phyloP scores from a whole-genome alignment of 768 basidiomycete species.

The Terana coerulea region DNA sequence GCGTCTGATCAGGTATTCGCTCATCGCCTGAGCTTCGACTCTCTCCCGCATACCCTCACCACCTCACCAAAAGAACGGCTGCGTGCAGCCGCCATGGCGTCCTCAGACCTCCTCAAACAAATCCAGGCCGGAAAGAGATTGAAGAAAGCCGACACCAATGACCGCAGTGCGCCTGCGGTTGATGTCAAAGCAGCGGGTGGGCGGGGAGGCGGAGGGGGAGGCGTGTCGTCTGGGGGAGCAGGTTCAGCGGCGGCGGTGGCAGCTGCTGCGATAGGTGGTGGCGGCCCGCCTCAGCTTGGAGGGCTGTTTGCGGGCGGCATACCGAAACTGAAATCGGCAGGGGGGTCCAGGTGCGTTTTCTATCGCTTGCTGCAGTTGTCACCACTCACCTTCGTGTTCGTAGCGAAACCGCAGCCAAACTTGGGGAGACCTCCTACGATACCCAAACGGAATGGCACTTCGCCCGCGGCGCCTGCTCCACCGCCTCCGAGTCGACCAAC shows the following conservation, averaged over 20 bases:
- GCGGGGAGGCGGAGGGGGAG: slow-evolving; percentile 32
- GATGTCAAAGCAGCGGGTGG: slow-evolving; percentile 40
- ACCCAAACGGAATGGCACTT: slow-evolving; percentile 44
- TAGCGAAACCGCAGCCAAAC: slow-evolving; percentile 54
- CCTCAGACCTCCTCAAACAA: slow-evolving; percentile 69
- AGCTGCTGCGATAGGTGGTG: slow-evolving; percentile 21
- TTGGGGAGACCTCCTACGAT: slow-evolving; percentile 66
- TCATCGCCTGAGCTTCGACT: background rate
- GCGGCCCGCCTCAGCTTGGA: slow-evolving; percentile 72
- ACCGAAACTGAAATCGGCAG: slow-evolving; percentile 86
- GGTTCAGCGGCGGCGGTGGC: slow-evolving; percentile 35
- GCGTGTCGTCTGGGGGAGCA: no score
- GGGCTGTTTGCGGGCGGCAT: slow-evolving; percentile 88
- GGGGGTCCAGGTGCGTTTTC: slow-evolving; percentile 47
- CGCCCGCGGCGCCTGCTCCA: slow-evolving; percentile 32
- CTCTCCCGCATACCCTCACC: background rate
- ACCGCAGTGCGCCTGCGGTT: slow-evolving; percentile 67
- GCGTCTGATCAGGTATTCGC: background rate
- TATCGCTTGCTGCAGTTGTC: slow-evolving; percentile 10
- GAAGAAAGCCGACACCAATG: slow-evolving; percentile 81
- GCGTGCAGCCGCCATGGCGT: slow-evolving; percentile 49
- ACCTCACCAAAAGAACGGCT: background rate
- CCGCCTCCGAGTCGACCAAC: slow-evolving; percentile 32
- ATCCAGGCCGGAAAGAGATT: slow-evolving; percentile 81
- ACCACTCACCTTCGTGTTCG: background rate